Conservation (phyloP, 1,139 yeast species). For the Blastobotrys indianensis region DNA sequence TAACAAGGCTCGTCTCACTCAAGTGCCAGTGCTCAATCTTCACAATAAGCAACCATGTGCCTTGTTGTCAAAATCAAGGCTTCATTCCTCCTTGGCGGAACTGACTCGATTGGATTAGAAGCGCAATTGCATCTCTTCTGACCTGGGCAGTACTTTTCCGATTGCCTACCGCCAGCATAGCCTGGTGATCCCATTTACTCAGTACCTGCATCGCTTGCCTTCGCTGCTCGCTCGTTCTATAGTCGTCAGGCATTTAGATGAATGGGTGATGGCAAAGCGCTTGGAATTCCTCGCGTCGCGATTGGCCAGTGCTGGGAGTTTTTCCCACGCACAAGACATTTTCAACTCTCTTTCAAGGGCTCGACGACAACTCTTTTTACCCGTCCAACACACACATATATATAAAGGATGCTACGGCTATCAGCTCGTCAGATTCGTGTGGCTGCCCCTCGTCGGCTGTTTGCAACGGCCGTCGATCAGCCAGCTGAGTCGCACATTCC, state of each 20-base stretch:
- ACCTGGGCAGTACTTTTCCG: constrained; percentile 3
- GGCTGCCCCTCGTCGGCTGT: constrained; percentile 7
- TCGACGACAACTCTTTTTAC: not conserved
- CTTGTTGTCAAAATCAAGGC: too few relatives aligned
- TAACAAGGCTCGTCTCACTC: too few relatives aligned
- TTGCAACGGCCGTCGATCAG: constrained; percentile 2
- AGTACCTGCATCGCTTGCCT: constrained; percentile 15
- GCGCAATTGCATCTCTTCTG: not conserved
- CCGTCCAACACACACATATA: constrained; percentile 4
- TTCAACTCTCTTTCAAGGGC: not conserved
- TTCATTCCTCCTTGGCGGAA: too few relatives aligned
- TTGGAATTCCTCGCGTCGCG: not conserved
- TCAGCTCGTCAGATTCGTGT: constrained; percentile 2
- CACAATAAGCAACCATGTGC: too few relatives aligned
- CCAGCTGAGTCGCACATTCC: constrained; percentile 2
- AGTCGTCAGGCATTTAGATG: constrained; percentile 16
- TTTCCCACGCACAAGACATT: not conserved
- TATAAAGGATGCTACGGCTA: constrained; percentile 10
- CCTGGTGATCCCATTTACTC: constrained; percentile 20
- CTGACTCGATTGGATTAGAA: too few relatives aligned
- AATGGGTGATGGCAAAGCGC: not conserved
- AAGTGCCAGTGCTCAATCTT: too few relatives aligned
- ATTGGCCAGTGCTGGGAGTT: not conserved
- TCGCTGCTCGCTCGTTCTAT: constrained; percentile 18
- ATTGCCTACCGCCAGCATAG: constrained; percentile 4